A percentile compares a stretch with the other conserved stretches of the same genome.
These are phyloP conservation scores for Arthromyces matolae DNA, from an alignment of 768 basidiomycete genomes.

Conservation along the genomic window DNA sequence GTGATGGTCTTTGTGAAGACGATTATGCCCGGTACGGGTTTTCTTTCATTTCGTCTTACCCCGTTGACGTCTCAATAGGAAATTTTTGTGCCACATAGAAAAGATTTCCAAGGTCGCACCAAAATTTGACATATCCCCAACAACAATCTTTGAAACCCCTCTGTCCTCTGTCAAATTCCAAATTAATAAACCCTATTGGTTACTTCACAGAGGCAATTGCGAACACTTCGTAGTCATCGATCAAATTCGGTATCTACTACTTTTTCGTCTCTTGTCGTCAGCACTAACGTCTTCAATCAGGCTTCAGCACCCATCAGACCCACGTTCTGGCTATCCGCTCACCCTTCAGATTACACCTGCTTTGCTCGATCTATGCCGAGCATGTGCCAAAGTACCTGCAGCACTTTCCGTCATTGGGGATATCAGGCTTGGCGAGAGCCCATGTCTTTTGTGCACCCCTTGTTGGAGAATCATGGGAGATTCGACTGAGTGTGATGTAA, in stretches of 20 bases:
- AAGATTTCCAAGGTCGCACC: constrained; percentile 27
- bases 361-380: constrained; percentile 60
- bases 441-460: constrained; percentile 65
- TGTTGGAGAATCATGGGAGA: constrained; percentile 75
- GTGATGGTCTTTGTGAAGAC: constrained; percentile 41
- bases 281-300: too few relatives aligned
- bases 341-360: constrained; percentile 63
- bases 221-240: constrained; percentile 77
- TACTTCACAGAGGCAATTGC: constrained; percentile 77
- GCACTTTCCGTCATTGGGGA: constrained; percentile 66
- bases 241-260: constrained; percentile 55
- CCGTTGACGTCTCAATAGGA: constrained; percentile 32
- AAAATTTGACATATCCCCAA: constrained; percentile 35
- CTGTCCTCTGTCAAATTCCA: constrained; percentile 56
- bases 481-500: constrained; percentile 40
- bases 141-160: constrained; percentile 42
- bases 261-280: too few relatives aligned
- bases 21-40: constrained; percentile 53
- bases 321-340: constrained; percentile 57
- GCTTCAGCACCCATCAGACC: constrained; percentile 56
- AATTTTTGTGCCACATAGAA: constrained; percentile 25
- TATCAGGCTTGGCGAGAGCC: constrained; percentile 72
- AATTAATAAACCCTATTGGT: constrained; percentile 76
- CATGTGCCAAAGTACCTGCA: constrained; percentile 69
- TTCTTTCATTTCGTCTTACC: constrained; percentile 29